A percentile compares a stretch with the other conserved stretches of the same genome.
Evolutionary conservation across 805 yeast species (phyloP).

Genomic region (Starmerella gropengiesseri): DNA sequence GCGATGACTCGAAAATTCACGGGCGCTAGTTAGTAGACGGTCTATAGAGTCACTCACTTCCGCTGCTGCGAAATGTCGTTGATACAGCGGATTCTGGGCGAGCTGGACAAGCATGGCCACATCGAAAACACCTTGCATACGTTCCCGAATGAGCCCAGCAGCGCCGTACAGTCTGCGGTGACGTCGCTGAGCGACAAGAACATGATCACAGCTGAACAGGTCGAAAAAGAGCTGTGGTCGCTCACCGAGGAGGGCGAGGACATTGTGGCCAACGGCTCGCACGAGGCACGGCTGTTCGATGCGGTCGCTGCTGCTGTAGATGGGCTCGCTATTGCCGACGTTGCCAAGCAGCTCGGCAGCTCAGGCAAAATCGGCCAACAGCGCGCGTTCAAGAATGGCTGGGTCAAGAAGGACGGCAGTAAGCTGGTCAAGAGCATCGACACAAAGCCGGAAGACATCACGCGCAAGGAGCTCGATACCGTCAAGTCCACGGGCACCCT

Average conservation of each 20-base stretch:
- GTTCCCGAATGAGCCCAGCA: constrained; percentile 43
- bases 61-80: constrained; percentile 22
- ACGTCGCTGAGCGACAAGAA: constrained; percentile 74
- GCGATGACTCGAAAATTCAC: too few relatives aligned
- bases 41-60: too few relatives aligned
- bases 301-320: constrained; percentile 66
- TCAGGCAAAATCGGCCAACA: constrained; percentile 92
- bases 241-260: constrained; percentile 75
- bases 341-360: constrained; percentile 54
- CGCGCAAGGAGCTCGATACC: constrained; percentile 43
- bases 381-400: constrained; percentile 92
- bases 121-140: constrained; percentile 58
- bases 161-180: constrained; percentile 50
- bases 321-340: constrained; percentile 69
- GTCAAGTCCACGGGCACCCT: constrained; percentile 53
- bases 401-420: constrained; percentile 86
- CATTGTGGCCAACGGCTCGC: constrained; percentile 72
- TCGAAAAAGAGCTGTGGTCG: constrained; percentile 65
- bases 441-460: constrained; percentile 57
- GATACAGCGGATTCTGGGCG: constrained; percentile 24
- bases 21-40: too few relatives aligned
- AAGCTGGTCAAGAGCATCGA: constrained; percentile 46
- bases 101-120: constrained; percentile 47
- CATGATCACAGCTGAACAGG: constrained; percentile 62
- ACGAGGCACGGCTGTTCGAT: constrained; percentile 68